These are phyloP conservation scores for Zalerion maritima DNA, from an alignment of 495 filamentous ascomycete species.

Conservation along the genomic window DNA sequence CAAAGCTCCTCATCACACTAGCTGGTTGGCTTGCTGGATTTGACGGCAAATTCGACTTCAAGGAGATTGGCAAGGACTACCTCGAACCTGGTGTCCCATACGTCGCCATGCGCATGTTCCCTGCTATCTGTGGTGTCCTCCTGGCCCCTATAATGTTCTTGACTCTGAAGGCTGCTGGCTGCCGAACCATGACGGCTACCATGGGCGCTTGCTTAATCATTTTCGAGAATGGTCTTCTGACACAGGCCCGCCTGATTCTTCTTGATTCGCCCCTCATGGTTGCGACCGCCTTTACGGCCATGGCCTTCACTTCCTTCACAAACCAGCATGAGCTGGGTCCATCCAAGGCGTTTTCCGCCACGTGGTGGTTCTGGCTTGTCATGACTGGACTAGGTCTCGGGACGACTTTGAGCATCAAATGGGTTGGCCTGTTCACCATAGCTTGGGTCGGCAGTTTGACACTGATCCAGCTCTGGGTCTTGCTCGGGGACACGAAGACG, in stretches of 20 bases:
- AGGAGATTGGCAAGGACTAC: constrained; percentile 99
- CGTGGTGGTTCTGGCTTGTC: constrained; percentile 97
- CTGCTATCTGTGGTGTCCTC: constrained; percentile 73
- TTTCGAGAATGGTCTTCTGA: constrained; percentile 91
- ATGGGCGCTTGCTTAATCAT: constrained; percentile 76
- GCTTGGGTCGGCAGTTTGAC: constrained; percentile 95
- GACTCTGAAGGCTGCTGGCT: constrained; percentile 82
- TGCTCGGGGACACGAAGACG: constrained; percentile 74
- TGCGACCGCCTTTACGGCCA: constrained; percentile 80
- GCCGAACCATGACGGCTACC: constrained; percentile 65
- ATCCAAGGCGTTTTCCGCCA: constrained; percentile 63
- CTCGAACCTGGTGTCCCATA: constrained; percentile 89
- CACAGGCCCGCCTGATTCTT: constrained; percentile 87
- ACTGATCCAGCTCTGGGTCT: constrained; percentile 79
- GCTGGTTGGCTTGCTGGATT: constrained; percentile 94
- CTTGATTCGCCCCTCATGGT: constrained; percentile 91
- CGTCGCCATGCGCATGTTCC: constrained; percentile 91
- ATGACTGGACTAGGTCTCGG: constrained; percentile 78
- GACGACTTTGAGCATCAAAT: constrained; percentile 91
- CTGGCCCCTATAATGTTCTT: constrained; percentile 86
- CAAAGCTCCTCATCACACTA: constrained; percentile 88
- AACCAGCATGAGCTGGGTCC: constrained; percentile 95
- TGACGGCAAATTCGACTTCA: constrained; percentile 93
- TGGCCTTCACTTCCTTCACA: constrained; percentile 84
- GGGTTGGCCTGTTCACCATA: constrained; percentile 97